These are phyloP conservation scores for Vitis hybrid DNA, from an alignment of 177 flowering plant species.

Conservation along the genomic window DNA sequence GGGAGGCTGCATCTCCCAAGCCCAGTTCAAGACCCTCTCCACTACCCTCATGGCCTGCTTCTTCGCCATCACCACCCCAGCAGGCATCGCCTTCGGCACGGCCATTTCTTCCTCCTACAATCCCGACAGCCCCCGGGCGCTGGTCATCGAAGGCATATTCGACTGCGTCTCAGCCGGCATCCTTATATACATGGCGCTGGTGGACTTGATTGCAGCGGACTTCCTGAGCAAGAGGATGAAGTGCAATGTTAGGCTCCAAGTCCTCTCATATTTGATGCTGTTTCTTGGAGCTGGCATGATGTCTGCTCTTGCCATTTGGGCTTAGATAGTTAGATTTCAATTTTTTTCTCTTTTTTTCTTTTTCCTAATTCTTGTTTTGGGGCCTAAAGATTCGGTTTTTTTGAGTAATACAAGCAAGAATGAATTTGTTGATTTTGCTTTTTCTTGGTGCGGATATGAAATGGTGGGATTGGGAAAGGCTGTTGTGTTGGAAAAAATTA, in stretches of 20 bases:
- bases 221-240: constrained; percentile 93
- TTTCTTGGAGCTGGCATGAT: constrained; percentile 81
- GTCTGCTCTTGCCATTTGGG: constrained; percentile 92
- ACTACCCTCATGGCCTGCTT: constrained; percentile 86
- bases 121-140: constrained; percentile 60
- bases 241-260: constrained; percentile 73
- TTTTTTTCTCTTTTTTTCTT: background rate
- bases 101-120: constrained; percentile 75
- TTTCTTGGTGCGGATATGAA: background rate
- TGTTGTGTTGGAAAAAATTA: too few species aligned
- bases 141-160: constrained; percentile 71
- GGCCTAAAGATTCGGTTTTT: background rate
- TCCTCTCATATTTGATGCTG: constrained; percentile 70
- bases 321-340: constrained; percentile 30
- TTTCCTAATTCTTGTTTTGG: background rate
- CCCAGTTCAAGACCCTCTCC: constrained; percentile 49
- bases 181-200: constrained; percentile 90
- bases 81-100: constrained; percentile 64
- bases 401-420: background rate
- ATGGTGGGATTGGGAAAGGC: too few species aligned
- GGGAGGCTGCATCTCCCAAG: constrained; percentile 97
- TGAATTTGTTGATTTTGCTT: background rate
- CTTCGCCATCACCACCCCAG: constrained; percentile 87
- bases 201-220: constrained; percentile 93
- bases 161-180: constrained; percentile 91